Base-by-base conservation (phyloP, 176 grass and related monocot species). In the Rhynchospora breviuscula region DNA sequence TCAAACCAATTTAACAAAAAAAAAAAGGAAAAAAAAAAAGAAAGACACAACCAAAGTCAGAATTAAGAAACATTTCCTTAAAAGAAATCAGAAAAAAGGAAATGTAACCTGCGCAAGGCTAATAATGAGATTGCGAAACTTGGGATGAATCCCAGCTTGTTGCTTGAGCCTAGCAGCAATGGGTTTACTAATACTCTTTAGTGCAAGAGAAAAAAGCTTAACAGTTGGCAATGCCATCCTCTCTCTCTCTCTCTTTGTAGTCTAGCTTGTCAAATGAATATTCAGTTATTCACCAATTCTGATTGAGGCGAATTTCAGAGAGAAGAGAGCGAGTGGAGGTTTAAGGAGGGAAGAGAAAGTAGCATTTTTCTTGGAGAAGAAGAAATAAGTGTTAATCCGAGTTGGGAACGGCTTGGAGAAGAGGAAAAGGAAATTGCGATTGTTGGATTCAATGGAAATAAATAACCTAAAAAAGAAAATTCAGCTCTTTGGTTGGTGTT, bases 131-230 rank as follows among this genome's bases (percentile, higher is more conserved):
- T 86, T 74, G 81, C 92, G 95, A 81, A 94, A 98, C 89, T 88
- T 89, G 62, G 92, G 92, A 87, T 93, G 89, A 85, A 91, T 46
- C 54, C 89, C 89, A 47, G 95, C 90, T 80, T 89, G 85, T 83
- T 87, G 86, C 89, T 98, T 98, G 78, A 98, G 92, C 79, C 89
- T 84, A 62, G 67, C 51, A 51, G 90, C 95, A 84, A 98, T 89
- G 84, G 95, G 95, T 86, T 98, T 98, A 86, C 90, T 88, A 53
- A 98, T 70, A 69, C 87, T 93, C 89, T 90, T 91, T 54, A 98
- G 85, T 46, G 79, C 87, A 58, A 98, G 95, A 79, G 84, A 80
- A 60, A 89, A 85, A 18, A 98, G 87, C 84, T 98, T 98, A 63
- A 90, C 84, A 69, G 92, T 53, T 8, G 92, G 95, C 75, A 98